phyloP scores from a whole-genome alignment of 2,329 filamentous ascomycete species.

The Pyrenochaeta sp. region DNA sequence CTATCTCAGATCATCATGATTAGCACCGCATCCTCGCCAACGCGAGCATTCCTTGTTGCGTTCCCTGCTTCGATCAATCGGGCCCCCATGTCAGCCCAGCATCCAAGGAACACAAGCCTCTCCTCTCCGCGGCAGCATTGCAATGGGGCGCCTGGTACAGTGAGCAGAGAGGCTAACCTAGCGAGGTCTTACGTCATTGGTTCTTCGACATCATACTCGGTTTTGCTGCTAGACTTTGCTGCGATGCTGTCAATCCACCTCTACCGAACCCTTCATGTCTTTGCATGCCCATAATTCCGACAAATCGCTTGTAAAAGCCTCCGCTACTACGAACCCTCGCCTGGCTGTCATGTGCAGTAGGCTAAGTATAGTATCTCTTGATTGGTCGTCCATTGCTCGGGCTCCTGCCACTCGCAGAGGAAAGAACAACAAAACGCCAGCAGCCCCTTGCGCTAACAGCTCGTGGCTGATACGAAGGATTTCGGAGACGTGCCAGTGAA shows the following conservation, averaged over 20 bases:
- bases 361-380: conserved; percentile 17
- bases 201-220: not conserved
- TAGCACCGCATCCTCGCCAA: not conserved
- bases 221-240: not conserved
- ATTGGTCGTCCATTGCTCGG: conserved; percentile 14
- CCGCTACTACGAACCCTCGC: conserved; percentile 30
- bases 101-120: not conserved
- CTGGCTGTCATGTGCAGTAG: conserved; percentile 16
- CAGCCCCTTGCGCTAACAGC: conserved; percentile 24
- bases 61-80: conserved; percentile 5
- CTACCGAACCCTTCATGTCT: not conserved
- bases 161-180: not conserved
- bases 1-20: conserved; percentile 14
- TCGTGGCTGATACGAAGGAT: conserved; percentile 29
- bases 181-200: not conserved
- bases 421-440: conserved; percentile 36
- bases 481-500: conserved; percentile 25
- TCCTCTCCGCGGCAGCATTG: not conserved
- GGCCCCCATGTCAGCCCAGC: conserved; percentile 1
- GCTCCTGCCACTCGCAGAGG: conserved; percentile 40
- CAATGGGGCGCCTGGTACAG: not conserved
- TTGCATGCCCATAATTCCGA: conserved; percentile 21
- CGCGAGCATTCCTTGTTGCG: not conserved
- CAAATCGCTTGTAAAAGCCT: conserved; percentile 23
- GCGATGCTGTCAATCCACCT: not conserved